These are phyloP conservation scores for Cryptosporidium canis DNA, from an alignment of 169 alveolate genomes.

Conservation along the genomic window DNA sequence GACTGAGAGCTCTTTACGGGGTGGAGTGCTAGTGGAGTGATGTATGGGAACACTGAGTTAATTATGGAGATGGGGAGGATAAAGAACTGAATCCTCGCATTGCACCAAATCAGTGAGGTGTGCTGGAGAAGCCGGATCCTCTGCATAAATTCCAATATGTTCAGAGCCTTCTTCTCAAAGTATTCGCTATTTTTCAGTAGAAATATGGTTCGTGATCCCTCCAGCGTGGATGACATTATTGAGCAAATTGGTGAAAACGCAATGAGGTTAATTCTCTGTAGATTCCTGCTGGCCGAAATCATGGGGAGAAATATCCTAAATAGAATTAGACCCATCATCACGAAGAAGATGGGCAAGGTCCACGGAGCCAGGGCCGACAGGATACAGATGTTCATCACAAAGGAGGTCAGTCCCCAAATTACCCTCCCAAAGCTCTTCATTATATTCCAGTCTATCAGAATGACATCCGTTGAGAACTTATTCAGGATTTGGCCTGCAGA, in stretches of 20 bases:
- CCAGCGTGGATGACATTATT: conserved; percentile 65
- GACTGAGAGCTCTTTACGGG: neutral
- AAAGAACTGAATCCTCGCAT: conserved; percentile 53
- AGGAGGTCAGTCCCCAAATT: conserved; percentile 45
- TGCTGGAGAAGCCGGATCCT: conserved; percentile 62
- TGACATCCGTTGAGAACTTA: conserved; percentile 47
- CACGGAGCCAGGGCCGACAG: conserved; percentile 65
- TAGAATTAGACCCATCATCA: conserved; percentile 4
- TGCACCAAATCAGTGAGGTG: conserved; percentile 56
- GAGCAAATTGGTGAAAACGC: conserved; percentile 69
- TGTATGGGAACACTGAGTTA: conserved; percentile 24
- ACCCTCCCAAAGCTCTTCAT: conserved; percentile 70
- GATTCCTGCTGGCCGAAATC: conserved; percentile 45
- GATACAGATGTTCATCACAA: conserved; percentile 12
- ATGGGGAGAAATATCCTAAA: conserved; percentile 20
- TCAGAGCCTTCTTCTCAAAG: conserved; percentile 23
- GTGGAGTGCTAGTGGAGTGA: conserved; percentile 7
- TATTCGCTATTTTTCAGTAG: conserved; percentile 32
- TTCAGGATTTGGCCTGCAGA: conserved; percentile 59
- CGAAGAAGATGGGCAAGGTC: conserved; percentile 35
- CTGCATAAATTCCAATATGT: conserved; percentile 51
- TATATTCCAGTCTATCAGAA: conserved; percentile 48
- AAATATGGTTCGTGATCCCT: conserved; percentile 55
- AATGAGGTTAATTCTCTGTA: conserved; percentile 52
- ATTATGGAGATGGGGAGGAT: conserved; percentile 53